Conservation (phyloP, 2,329 filamentous ascomycete species). For the Clarireedia homoeocarpa region DNA sequence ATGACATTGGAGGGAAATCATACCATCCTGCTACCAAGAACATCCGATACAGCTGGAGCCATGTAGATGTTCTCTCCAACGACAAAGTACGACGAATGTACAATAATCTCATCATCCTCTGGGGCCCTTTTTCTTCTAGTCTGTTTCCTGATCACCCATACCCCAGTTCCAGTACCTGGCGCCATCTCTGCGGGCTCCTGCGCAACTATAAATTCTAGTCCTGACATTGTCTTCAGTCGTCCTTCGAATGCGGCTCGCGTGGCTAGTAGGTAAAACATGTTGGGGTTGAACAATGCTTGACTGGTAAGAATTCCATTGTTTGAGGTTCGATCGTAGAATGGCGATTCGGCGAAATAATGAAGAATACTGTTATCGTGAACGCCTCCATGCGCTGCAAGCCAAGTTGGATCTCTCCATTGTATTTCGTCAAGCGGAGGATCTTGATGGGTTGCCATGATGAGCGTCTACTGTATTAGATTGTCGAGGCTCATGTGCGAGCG, state of each 20-base stretch:
- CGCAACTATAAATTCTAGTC: slow-evolving; percentile 58
- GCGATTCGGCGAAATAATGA: slow-evolving; percentile 60
- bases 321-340: slow-evolving; percentile 60
- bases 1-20: slow-evolving; percentile 13
- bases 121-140: slow-evolving; percentile 48
- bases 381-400: slow-evolving; percentile 44
- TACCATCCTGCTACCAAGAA: slow-evolving; percentile 52
- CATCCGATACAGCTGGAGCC: slow-evolving; percentile 53
- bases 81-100: slow-evolving; percentile 56
- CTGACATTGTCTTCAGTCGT: slow-evolving; percentile 55
- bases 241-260: slow-evolving; percentile 58
- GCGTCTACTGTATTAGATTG: too few relatives aligned
- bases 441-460: slow-evolving; percentile 19
- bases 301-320: slow-evolving; percentile 58
- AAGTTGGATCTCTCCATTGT: slow-evolving; percentile 51
- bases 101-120: slow-evolving; percentile 52
- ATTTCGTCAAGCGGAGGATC: slow-evolving; percentile 57
- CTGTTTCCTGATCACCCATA: slow-evolving; percentile 65
- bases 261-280: slow-evolving; percentile 48
- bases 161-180: slow-evolving; percentile 52
- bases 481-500: too few relatives aligned
- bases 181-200: slow-evolving; percentile 57
- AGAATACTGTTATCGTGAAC: slow-evolving; percentile 56
- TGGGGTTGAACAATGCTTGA: slow-evolving; percentile 54
- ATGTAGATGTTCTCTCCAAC: slow-evolving; percentile 60